Percentiles rank a stretch among this genome's conserved stretches.
These are phyloP conservation scores for Hymenoscyphus repandus DNA, from an alignment of 2,329 filamentous ascomycete species.

Conservation along the genomic window DNA sequence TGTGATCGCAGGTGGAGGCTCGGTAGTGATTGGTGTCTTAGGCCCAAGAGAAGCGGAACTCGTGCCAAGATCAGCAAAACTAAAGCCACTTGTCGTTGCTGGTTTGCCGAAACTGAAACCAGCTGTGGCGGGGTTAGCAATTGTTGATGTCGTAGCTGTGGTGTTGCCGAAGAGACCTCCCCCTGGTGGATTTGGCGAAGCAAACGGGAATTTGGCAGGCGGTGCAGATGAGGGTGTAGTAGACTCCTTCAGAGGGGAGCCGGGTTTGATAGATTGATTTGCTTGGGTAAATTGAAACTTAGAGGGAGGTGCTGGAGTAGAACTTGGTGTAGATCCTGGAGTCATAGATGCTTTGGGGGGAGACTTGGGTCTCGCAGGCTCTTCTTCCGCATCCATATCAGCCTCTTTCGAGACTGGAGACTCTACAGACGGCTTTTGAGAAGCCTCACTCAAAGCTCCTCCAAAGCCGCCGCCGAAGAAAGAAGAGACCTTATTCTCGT, in stretches of 20 bases:
- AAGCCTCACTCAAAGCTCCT: slow-evolving; percentile 48
- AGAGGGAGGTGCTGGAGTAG: not conserved
- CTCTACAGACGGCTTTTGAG: slow-evolving; percentile 24
- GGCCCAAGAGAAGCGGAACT: slow-evolving; percentile 9
- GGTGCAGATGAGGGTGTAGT: slow-evolving; percentile 6
- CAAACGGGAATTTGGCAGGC: slow-evolving; percentile 15
- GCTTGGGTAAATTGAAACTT: slow-evolving; percentile 1
- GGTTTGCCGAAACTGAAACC: slow-evolving; percentile 23
- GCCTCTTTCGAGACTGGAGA: slow-evolving; percentile 40
- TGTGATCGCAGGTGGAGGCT: slow-evolving; percentile 3
- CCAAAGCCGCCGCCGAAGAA: slow-evolving; percentile 61
- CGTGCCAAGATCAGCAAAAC: slow-evolving; percentile 14
- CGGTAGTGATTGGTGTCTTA: slow-evolving; percentile 15
- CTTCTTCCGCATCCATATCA: slow-evolving; percentile 41
- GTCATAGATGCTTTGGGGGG: slow-evolving; percentile 18
- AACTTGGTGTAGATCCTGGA: slow-evolving; percentile 22
- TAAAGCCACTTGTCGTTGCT: slow-evolving; percentile 12
- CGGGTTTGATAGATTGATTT: not conserved
- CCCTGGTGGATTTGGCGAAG: slow-evolving; percentile 10
- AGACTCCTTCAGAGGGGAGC: slow-evolving; percentile 3
- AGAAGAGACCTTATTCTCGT: slow-evolving; percentile 39
- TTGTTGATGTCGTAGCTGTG: slow-evolving; percentile 1
- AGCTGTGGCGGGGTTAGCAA: slow-evolving; percentile 12
- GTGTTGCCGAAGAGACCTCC: slow-evolving; percentile 13
- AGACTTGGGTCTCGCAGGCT: slow-evolving; percentile 13